Base-by-base conservation (phyloP, 2,329 filamentous ascomycete species). In the Rhinocladiella mackenziei region DNA sequence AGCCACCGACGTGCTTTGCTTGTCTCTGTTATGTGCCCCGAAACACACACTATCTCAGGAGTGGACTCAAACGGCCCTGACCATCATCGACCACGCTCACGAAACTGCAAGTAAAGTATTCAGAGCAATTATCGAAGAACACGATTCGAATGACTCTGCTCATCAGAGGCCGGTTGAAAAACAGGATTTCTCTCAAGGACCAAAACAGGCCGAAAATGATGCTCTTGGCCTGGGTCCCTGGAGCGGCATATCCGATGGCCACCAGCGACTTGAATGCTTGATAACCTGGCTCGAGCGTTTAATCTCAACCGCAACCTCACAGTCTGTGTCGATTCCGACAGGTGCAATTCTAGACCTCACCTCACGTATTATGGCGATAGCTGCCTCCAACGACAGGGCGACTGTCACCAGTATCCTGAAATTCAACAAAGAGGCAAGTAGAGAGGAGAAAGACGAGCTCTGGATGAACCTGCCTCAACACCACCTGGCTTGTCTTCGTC, bases 391-490 rank as follows among this genome's bases (percentile, higher is more conserved):
- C 72, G 59, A 60, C 68, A 62, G 48, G 60, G 18, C 49, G 47
- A 28, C 50, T 42, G 6, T 72, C 17, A 17, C 72, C 47, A 65
- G 63, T 14, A 68, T 68, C 54, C 69, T 79, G n/a, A 77, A 82
- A 48, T 72, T 81, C 47, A 89, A 89, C 56, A 73, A 81, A 5
- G 83, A 86, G 51, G 78, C 92, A 51, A 76, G 81, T 22, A 78
- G 84, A 49, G 86, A 94, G 37, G 91, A 96, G 65, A 83, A 83
- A 49, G 87, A 94, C 40, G 78, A 82, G 32, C 73, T 96, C 3
- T 89, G 85, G 78, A 69, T 76, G 34, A 71, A 78, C 13, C 72
- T 96, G 8, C 86, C 89, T 3, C 72, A 76, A 7, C 77, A 96
- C 28, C 88, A 96, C 58, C 65, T 81, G 10, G 80, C 84, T 10